These are phyloP conservation scores for Macrolepiota fuliginosa DNA, from an alignment of 768 basidiomycete genomes.

Conservation along the genomic window DNA sequence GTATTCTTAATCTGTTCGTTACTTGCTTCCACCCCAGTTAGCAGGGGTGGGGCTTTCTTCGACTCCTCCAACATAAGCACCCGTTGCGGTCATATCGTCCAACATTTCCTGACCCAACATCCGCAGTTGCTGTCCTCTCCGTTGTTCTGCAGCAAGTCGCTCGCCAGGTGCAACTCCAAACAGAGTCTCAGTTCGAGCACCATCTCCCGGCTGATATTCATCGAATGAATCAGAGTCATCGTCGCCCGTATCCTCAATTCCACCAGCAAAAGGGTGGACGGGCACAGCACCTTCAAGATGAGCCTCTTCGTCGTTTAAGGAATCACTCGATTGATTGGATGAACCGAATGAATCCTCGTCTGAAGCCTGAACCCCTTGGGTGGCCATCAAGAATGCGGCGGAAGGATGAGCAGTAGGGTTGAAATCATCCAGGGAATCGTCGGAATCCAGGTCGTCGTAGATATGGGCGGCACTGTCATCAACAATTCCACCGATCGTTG, in stretches of 20 bases:
- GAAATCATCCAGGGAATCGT: conserved; percentile 55
- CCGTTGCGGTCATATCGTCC: conserved; percentile 63
- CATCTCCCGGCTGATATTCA: conserved; percentile 34
- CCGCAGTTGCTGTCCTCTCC: conserved; percentile 35
- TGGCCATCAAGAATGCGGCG: conserved; percentile 68
- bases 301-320: conserved; percentile 46
- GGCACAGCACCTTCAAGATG: conserved; percentile 35
- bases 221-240: conserved; percentile 56
- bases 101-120: conserved; percentile 64
- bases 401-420: conserved; percentile 64
- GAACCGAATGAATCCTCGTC: conserved; percentile 48
- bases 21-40: conserved; percentile 21
- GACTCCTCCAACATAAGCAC: conserved; percentile 49
- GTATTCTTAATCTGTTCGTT: background rate
- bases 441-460: conserved; percentile 35
- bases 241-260: conserved; percentile 49
- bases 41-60: conserved; percentile 70
- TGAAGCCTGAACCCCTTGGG: conserved; percentile 32
- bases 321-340: conserved; percentile 59
- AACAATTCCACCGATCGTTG: conserved; percentile 24
- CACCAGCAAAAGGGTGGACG: conserved; percentile 61
- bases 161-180: conserved; percentile 66
- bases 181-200: conserved; percentile 60
- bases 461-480: conserved; percentile 2
- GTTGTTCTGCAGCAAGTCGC: conserved; percentile 27